Percentiles rank a stretch among this genome's conserved stretches.
phyloP scores from a whole-genome alignment of 805 yeast species.

The Saccharomycopsis sp. region DNA sequence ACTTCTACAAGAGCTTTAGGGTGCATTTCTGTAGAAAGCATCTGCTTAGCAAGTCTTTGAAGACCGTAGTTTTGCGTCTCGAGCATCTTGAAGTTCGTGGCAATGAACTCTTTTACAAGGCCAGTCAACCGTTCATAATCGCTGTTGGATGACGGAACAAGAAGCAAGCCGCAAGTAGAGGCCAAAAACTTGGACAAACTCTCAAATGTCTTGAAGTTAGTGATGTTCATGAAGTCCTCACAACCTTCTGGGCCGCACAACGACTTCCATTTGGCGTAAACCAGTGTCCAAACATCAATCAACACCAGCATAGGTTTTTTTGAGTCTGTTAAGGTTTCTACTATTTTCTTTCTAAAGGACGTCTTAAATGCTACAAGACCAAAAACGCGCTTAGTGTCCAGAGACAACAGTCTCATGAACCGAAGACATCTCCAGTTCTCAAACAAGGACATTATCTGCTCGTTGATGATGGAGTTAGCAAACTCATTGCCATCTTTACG shows the following conservation, averaged over 20 bases:
- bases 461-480: neutral
- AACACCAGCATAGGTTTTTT: neutral
- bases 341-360: neutral
- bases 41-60: neutral
- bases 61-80: neutral
- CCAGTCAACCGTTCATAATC: neutral
- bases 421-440: neutral
- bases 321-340: neutral
- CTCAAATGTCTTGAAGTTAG: slow-evolving; percentile 2
- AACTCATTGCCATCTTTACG: too few species aligned
- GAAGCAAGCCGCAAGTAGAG: neutral
- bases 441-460: neutral
- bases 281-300: neutral
- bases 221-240: neutral
- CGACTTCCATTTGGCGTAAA: slow-evolving; percentile 2
- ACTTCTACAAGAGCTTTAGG: neutral
- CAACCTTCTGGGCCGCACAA: neutral
- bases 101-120: neutral
- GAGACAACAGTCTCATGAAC: neutral
- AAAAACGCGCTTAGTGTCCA: neutral
- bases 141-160: neutral
- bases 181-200: slow-evolving; percentile 4
- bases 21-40: neutral
- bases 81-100: neutral
- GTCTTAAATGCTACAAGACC: neutral